Percentiles rank a stretch among this genome's conserved stretches.
These are phyloP conservation scores for Nitzschia sp. DNA, from an alignment of 108 stramenopile genomes.

Conservation along the genomic window DNA sequence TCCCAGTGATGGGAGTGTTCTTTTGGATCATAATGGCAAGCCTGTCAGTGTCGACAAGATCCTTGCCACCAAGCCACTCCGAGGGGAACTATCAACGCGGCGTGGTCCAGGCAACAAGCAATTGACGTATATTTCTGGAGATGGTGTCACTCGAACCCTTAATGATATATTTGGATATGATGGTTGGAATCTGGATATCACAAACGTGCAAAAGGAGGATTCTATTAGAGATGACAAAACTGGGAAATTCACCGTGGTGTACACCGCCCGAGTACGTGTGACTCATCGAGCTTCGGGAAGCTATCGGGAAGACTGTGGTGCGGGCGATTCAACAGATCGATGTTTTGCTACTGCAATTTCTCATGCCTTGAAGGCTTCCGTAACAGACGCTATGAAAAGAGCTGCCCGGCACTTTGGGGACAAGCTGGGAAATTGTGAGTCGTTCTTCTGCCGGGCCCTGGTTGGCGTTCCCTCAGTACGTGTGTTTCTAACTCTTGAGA, in stretches of 20 bases:
- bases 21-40: constrained; percentile 38
- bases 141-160: constrained; percentile 72
- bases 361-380: constrained; percentile 73
- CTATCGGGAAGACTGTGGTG: constrained; percentile 79
- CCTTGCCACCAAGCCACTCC: constrained; percentile 69
- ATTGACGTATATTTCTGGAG: constrained; percentile 78
- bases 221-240: constrained; percentile 52
- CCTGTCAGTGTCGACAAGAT: constrained; percentile 63
- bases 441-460: too few relatives aligned
- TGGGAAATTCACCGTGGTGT: constrained; percentile 45
- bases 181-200: constrained; percentile 79
- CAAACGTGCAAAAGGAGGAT: constrained; percentile 45
- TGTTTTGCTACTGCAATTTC: constrained; percentile 60
- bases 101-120: constrained; percentile 76
- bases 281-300: constrained; percentile 59
- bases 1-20: constrained; percentile 42
- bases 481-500: neutral
- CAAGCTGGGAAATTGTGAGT: constrained; percentile 41
- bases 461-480: too few relatives aligned
- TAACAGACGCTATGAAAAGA: constrained; percentile 85
- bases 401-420: constrained; percentile 80
- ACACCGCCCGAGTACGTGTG: constrained; percentile 68
- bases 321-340: constrained; percentile 75
- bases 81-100: constrained; percentile 58
- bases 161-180: constrained; percentile 85